These are phyloP conservation scores for Cocos nucifera DNA, from an alignment of 176 grass and related monocot species.

Conservation along the genomic window DNA sequence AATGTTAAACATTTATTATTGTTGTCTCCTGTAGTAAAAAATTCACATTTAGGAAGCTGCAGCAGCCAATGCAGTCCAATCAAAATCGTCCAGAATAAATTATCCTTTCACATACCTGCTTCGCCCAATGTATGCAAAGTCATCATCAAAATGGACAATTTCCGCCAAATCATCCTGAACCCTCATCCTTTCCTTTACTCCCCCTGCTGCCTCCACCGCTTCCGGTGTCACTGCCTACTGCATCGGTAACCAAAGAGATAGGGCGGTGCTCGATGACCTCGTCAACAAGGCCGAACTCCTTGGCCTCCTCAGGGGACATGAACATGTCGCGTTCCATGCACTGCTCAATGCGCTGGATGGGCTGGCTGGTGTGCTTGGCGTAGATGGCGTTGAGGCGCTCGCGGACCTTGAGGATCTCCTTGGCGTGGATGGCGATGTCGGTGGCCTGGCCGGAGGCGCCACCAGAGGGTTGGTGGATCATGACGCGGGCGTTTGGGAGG, in stretches of 20 bases:
- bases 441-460: conserved; percentile 58
- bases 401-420: conserved; percentile 88
- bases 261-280: conserved; percentile 82
- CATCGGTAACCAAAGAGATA: conserved; percentile 38
- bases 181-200: conserved; percentile 21
- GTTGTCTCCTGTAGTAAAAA: too few relatives aligned
- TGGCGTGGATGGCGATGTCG: conserved; percentile 85
- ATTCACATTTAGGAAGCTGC: too few relatives aligned
- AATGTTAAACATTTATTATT: too few relatives aligned
- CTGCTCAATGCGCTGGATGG: conserved; percentile 49
- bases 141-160: too few relatives aligned
- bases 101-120: too few relatives aligned
- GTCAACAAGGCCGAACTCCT: conserved; percentile 72
- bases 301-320: conserved; percentile 86
- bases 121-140: too few relatives aligned
- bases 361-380: conserved; percentile 57
- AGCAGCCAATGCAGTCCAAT: too few relatives aligned
- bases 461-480: conserved; percentile 17
- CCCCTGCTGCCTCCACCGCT: neutral
- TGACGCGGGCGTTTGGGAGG: neutral
- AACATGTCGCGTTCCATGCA: conserved; percentile 82
- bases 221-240: neutral
- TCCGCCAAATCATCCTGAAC: too few relatives aligned
- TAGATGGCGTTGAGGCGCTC: conserved; percentile 84
- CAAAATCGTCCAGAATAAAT: too few relatives aligned